These are phyloP conservation scores for Euphorbia schlechtendalii DNA, from an alignment of 441 rosid species.

Conservation along the genomic window DNA sequence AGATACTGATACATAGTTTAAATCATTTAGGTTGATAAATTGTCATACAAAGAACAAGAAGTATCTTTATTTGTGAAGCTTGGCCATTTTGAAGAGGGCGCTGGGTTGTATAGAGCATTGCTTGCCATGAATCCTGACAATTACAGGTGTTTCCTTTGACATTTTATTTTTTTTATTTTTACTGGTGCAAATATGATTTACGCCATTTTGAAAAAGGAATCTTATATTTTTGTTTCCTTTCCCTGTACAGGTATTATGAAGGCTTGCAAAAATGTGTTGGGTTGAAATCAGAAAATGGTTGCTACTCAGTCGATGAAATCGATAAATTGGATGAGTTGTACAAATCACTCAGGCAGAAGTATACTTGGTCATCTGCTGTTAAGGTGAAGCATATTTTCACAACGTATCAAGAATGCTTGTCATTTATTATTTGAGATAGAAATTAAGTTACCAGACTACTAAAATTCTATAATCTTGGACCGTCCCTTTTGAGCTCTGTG, in stretches of 20 bases:
- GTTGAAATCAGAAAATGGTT: conserved; percentile 50
- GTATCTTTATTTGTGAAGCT: conserved; percentile 76
- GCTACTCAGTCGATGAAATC: conserved; percentile 66
- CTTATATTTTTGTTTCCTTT: conserved; percentile 13
- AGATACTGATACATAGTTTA: conserved; percentile 22
- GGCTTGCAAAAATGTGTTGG: conserved; percentile 89
- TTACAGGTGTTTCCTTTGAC: conserved; percentile 55
- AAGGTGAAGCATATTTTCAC: conserved; percentile 55
- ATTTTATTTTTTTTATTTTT: not conserved
- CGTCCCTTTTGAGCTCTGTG: not conserved
- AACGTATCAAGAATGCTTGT: not conserved
- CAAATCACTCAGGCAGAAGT: conserved; percentile 67
- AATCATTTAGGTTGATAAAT: conserved; percentile 68
- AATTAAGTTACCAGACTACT: not conserved
- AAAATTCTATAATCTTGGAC: not conserved
- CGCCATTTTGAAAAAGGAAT: conserved; percentile 1
- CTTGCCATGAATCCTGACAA: conserved; percentile 97
- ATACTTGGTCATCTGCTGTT: conserved; percentile 91
- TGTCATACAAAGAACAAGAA: conserved; percentile 82
- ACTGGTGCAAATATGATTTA: not conserved
- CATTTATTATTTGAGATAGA: not conserved
- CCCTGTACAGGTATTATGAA: conserved; percentile 70
- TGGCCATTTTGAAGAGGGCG: conserved; percentile 72
- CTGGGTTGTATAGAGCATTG: conserved; percentile 58
- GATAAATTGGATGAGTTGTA: conserved; percentile 69